Conservation (phyloP, 2,329 filamentous ascomycete species). For the Ophiostoma sp. region DNA sequence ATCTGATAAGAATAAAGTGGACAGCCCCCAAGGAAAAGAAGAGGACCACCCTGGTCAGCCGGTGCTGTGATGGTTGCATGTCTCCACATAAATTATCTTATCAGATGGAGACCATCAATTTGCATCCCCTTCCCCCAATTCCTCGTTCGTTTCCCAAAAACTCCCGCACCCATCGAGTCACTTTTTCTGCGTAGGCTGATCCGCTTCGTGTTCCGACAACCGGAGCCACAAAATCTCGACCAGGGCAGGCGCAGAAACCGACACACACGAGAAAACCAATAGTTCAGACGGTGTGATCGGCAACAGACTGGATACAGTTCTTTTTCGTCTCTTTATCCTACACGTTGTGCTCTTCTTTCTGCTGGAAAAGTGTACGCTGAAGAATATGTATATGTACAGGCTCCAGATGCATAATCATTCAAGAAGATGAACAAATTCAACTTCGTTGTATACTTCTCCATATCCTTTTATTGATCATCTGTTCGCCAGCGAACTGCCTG, state of each 20-base stretch:
- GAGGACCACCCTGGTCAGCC: not conserved
- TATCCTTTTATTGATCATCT: too few relatives aligned
- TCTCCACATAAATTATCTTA: not conserved
- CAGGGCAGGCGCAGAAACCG: not conserved
- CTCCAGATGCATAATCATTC: too few relatives aligned
- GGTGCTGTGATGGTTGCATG: not conserved
- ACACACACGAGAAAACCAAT: too few relatives aligned
- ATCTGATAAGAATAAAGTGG: not conserved
- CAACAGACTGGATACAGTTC: not conserved
- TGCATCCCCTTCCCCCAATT: not conserved
- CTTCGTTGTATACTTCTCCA: too few relatives aligned
- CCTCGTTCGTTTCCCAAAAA: not conserved
- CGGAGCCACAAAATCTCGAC: not conserved
- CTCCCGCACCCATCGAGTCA: not conserved
- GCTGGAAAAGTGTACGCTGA: too few relatives aligned
- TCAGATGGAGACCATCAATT: slow-evolving; percentile 1
- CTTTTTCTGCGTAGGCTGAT: not conserved
- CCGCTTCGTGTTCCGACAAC: not conserved
- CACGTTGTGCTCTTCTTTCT: too few relatives aligned
- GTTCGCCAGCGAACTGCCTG: too few relatives aligned
- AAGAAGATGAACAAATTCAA: too few relatives aligned
- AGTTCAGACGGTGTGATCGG: not conserved
- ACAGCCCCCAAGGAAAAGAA: too few relatives aligned
- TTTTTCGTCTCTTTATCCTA: too few relatives aligned
- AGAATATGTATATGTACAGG: too few relatives aligned